Evolutionary conservation across 1,284 basidiomycete genomes (phyloP).

Genomic region (Melampsora abietis-canadensis): DNA sequence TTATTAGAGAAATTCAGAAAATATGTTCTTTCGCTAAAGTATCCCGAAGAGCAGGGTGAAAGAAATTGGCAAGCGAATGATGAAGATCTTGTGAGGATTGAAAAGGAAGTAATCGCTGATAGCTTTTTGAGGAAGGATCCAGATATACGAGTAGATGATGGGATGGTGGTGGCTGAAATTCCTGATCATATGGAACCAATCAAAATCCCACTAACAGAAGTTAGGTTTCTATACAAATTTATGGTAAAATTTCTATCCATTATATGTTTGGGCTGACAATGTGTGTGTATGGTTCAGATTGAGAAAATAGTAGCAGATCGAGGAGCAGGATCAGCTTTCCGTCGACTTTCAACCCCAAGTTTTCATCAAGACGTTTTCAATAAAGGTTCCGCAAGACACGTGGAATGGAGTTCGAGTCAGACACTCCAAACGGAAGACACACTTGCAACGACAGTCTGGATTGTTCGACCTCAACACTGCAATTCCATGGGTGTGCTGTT

Average conservation of each 20-base stretch:
- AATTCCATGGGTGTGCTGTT: slow-evolving; percentile 47
- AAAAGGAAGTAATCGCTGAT: slow-evolving; percentile 47
- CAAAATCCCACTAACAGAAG: slow-evolving; percentile 29
- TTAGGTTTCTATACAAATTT: slow-evolving; percentile 28
- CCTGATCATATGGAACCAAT: slow-evolving; percentile 46
- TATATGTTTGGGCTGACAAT: too few relatives aligned
- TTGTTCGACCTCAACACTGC: slow-evolving; percentile 48
- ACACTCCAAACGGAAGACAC: slow-evolving; percentile 44
- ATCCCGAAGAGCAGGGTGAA: slow-evolving; percentile 43
- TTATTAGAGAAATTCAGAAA: slow-evolving; percentile 49
- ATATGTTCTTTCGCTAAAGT: slow-evolving; percentile 45
- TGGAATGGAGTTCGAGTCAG: slow-evolving; percentile 9
- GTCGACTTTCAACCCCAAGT: background rate
- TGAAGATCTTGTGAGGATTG: background rate
- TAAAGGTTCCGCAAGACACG: background rate
- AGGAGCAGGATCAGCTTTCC: slow-evolving; percentile 7
- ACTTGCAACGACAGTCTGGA: slow-evolving; percentile 46
- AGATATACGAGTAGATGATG: slow-evolving; percentile 46
- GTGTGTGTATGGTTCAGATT: slow-evolving; percentile 12
- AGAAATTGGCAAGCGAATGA: background rate
- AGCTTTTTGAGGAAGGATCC: slow-evolving; percentile 45
- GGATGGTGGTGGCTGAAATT: slow-evolving; percentile 45
- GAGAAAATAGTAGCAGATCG: slow-evolving; percentile 11
- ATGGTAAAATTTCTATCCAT: too few relatives aligned
- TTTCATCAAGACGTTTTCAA: background rate